Percentiles rank a stretch among this genome's conserved stretches.
Evolutionary conservation across 2,329 filamentous ascomycete species (phyloP).

Genomic region (Teratosphaeria epicoccoides): DNA sequence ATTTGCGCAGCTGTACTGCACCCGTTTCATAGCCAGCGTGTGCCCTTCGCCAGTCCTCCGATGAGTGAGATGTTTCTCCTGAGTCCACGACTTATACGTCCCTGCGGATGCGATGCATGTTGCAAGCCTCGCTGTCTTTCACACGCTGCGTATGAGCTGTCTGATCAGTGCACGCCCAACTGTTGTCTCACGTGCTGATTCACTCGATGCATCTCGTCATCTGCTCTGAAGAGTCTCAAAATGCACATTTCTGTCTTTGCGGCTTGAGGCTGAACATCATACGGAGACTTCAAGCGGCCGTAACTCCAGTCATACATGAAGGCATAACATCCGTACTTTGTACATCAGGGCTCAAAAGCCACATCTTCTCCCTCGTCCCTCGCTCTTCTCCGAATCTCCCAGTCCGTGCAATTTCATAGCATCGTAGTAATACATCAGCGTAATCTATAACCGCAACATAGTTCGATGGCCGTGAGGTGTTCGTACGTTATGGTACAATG

Average conservation of each 20-base stretch:
- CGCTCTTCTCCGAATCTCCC: background rate
- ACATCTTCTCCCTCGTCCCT: background rate
- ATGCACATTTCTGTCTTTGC: background rate
- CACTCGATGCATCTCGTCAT: background rate
- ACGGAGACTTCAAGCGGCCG: background rate
- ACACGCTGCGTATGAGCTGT: background rate
- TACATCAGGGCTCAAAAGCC: background rate
- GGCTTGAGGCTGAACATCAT: background rate
- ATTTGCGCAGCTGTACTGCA: no score
- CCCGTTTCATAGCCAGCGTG: background rate
- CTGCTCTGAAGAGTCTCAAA: background rate
- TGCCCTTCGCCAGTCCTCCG: background rate
- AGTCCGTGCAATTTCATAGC: background rate
- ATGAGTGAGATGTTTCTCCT: background rate
- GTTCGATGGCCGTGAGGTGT: background rate
- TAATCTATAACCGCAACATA: background rate
- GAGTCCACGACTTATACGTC: no score
- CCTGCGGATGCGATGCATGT: no score
- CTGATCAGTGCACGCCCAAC: background rate
- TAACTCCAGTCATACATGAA: background rate
- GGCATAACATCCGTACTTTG: background rate
- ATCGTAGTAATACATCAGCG: background rate
- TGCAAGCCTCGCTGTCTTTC: background rate
- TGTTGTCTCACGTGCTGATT: no score
- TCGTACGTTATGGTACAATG: background rate